Base-by-base conservation (phyloP, 371 early-diverging fungal species). In the Choanephora cucurbitarum region DNA sequence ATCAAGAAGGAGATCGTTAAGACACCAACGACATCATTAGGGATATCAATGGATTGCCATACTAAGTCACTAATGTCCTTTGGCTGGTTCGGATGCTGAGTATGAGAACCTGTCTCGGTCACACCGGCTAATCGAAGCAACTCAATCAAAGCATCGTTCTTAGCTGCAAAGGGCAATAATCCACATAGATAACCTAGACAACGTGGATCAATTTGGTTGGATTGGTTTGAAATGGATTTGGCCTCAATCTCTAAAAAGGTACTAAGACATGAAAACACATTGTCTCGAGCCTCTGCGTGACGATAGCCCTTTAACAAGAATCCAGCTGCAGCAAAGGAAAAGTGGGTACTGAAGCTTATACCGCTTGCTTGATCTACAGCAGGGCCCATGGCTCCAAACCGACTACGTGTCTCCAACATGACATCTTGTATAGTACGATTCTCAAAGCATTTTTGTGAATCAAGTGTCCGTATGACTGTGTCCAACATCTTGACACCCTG, bases 191-290 rank as follows among this genome's bases (percentile, higher is more conserved):
- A 83, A 13, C 74, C 77, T 1, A 77, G 55, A 32, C 67, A 69
- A 5, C 46, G 41, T 11, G 66, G 34, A 45, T 65, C 57, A 10
- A 70, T 60, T 19, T 60, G 49, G 32, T 58, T 62, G 0, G 65
- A 41, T 1, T 14, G 13, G n/a, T 40, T 44, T 9, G 32, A 21
- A 0, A 23, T 58, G 51, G 69, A 69, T 45, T 77, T 78, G 43
- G 84, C 75, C 8, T 82, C 82, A 44, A 93, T 85, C 52, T 88
- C 87, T 5, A 94, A 69, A 43, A 92, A 80, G 8, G 82, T 75
- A 18, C 78, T 73, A 17, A 95, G 65, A 18, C 90, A 85, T 9
- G 76, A 69, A 22, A 82, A 80, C 0, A 94, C 85, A 14, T 72
- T 79, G 2, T 82, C 63, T 82, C 88, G 41, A 80, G 89, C 46